Evolutionary conservation across 2,329 filamentous ascomycete species (phyloP).

Genomic region (Coleophoma eucalyptorum): DNA sequence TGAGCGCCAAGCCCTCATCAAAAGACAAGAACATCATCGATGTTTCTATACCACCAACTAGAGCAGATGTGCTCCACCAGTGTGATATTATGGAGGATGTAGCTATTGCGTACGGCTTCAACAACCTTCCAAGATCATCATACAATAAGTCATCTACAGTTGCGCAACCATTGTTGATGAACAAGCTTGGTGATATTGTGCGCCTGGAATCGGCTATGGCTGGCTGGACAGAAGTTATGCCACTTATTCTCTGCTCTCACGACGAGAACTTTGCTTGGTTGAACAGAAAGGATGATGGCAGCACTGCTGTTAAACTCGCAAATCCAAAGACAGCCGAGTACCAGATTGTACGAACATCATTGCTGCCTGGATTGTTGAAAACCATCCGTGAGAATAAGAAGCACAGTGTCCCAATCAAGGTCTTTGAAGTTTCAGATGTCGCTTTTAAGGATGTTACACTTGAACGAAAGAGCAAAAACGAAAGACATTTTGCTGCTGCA

Average conservation of each 20-base stretch:
- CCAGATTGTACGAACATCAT: conserved; percentile 83
- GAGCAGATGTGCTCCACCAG: conserved; percentile 92
- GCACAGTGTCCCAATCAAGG: conserved; percentile 82
- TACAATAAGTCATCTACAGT: conserved; percentile 84
- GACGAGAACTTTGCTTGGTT: conserved; percentile 98
- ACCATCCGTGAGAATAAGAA: conserved; percentile 92
- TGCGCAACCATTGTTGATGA: conserved; percentile 82
- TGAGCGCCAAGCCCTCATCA: conserved; percentile 71
- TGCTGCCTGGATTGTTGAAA: conserved; percentile 86
- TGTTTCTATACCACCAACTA: conserved; percentile 80
- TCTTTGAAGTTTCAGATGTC: conserved; percentile 89
- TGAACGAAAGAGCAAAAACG: conserved; percentile 87
- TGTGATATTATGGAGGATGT: conserved; percentile 99
- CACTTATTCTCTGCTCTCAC: conserved; percentile 92
- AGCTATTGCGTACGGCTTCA: conserved; percentile 96
- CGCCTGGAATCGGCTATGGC: conserved; percentile 87
- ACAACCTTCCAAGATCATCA: conserved; percentile 83
- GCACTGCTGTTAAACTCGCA: conserved; percentile 76
- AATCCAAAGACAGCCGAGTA: conserved; percentile 95
- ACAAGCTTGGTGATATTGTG: conserved; percentile 92
- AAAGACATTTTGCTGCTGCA: conserved; percentile 92
- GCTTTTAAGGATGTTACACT: conserved; percentile 80
- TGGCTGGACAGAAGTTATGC: conserved; percentile 95
- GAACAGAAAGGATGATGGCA: conserved; percentile 84
- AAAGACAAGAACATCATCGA: conserved; percentile 69